Conservation (phyloP, 106 monocot genomes). For the Dendrobium officinale region DNA sequence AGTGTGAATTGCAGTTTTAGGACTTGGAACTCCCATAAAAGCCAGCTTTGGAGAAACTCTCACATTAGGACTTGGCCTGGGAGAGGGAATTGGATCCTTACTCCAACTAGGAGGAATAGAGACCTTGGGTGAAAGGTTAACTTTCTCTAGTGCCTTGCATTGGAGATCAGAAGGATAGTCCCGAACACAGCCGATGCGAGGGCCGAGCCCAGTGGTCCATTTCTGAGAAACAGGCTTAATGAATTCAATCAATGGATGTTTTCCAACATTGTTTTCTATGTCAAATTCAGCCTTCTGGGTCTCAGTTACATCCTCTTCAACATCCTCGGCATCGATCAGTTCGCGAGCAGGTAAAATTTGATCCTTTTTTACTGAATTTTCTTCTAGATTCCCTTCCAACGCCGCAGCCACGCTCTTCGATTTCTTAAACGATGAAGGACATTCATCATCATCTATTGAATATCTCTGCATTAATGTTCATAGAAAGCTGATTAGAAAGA, state of each 20-base stretch:
- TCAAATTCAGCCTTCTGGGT: background rate
- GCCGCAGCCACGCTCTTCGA: background rate
- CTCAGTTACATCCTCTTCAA: constrained; percentile 15
- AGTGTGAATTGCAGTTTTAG: constrained; percentile 39
- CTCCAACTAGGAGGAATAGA: constrained; percentile 9
- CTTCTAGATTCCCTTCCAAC: background rate
- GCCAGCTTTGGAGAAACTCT: constrained; percentile 65
- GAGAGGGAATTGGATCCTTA: constrained; percentile 72
- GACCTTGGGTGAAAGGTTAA: constrained; percentile 63
- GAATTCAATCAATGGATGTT: background rate
- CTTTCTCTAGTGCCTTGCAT: constrained; percentile 75
- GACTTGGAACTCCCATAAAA: constrained; percentile 33
- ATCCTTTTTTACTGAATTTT: background rate
- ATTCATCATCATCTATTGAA: constrained; percentile 25
- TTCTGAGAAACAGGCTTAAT: constrained; percentile 28
- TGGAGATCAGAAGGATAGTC: constrained; percentile 77
- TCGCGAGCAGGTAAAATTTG: background rate
- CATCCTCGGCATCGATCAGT: background rate
- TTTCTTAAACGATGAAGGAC: constrained; percentile 28
- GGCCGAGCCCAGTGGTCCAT: constrained; percentile 70
- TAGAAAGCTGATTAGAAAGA: background rate
- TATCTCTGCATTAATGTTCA: constrained; percentile 29
- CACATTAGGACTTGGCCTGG: constrained; percentile 66
- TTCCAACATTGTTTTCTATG: background rate
- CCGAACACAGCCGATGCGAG: constrained; percentile 74